Evolutionary conservation across 2,329 filamentous ascomycete species (phyloP).

Genomic region (Parascedosporium putredinis): DNA sequence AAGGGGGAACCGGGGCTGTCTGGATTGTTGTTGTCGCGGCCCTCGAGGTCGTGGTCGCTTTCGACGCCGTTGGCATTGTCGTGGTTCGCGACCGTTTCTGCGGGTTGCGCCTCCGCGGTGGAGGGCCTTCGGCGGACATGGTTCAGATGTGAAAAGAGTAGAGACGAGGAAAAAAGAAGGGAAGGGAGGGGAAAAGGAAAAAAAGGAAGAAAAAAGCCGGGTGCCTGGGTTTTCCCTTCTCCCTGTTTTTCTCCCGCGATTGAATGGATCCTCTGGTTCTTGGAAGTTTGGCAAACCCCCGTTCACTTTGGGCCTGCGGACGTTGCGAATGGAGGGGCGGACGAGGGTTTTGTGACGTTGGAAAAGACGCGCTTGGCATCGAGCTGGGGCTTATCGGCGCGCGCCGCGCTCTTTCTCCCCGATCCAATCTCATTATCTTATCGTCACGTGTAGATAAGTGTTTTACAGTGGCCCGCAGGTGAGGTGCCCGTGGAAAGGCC

Average conservation of each 20-base stretch:
- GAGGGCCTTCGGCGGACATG: neutral
- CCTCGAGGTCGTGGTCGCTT: neutral
- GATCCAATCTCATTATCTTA: too few relatives aligned
- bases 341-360: neutral
- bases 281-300: too few relatives aligned
- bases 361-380: neutral
- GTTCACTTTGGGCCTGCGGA: too few relatives aligned
- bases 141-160: neutral
- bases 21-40: conserved; percentile 1
- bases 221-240: too few relatives aligned
- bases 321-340: too few relatives aligned
- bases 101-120: neutral
- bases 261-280: too few relatives aligned
- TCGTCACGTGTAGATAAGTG: conserved; percentile 5
- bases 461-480: neutral
- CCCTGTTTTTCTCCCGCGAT: too few relatives aligned
- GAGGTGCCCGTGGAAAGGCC: neutral
- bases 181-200: neutral
- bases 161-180: neutral
- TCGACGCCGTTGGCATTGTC: too few relatives aligned
- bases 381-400: conserved; percentile 5
- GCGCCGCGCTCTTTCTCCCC: neutral
- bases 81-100: neutral
- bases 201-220: neutral
- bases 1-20: conserved; percentile 19